Evolutionary conservation across 2,329 filamentous ascomycete species (phyloP), one percentile per base, ranked within the genome.

Genomic region (Epichloe sibirici): DNA sequence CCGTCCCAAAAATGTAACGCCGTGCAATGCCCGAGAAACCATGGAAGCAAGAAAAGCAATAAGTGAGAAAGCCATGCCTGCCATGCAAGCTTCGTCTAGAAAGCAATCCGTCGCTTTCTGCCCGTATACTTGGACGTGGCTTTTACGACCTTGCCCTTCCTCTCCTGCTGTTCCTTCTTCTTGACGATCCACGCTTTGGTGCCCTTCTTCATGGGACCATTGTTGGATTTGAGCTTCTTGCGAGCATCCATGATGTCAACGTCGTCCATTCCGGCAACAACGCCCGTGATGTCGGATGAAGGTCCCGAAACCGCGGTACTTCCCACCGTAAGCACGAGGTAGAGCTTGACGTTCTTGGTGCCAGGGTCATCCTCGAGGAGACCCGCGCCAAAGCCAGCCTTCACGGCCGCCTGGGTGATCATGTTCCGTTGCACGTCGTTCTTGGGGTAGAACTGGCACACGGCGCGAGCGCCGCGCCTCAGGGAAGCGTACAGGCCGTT

Each of bases 401-500:
- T 90, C 56, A 97, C 86, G 0, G 93, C 93, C 0, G 93, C 93
- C 54, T 81, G 78, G 49, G 85, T 88, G 59, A 98, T 95, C 90
- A 98, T 95, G 63, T 79, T 82, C 63, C 90, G 81, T 72, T 98
- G 93, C 57, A 81, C 76, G 60, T 94, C 86, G 66, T 98, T 97
- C 72, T 95, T 95, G 3, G 93, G 93, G 67, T 98, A 98, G 69
- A 98, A 98, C 64, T 98, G 93, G 66, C 90, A 95, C 13, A 97
- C 91, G 0, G 93, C 93, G 39, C 89, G 79, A 1, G 89, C 93
- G 5, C 93, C 93, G 21, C 93, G 76, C 57, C 83, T 82, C 57
- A 98, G 71, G 55, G 83, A 83, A 0, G 89, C 86, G 69, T 97
- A 98, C 2, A 98, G 71, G 0, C 90, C 89, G 62, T 94, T 89